Base-by-base conservation (phyloP, 768 basidiomycete genomes). In the Lyophyllum decastes region DNA sequence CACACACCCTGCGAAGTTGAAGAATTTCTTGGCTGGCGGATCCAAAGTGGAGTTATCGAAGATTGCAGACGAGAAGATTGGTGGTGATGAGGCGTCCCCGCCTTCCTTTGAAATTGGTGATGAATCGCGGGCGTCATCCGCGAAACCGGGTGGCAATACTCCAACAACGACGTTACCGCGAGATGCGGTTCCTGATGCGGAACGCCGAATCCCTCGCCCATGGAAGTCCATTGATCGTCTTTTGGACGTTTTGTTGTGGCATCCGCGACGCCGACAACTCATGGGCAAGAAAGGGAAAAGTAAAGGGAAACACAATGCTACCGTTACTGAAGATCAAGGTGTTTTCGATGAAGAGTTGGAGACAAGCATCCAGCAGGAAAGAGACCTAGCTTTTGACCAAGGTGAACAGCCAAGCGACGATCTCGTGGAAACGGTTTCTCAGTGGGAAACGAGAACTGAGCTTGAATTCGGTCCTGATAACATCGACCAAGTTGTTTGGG, bases 161-260 rank as follows among this genome's bases (percentile, higher is more conserved):
- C 60, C 62, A 44, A 41, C n/a, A n/a, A n/a, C n/a, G n/a, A n/a
- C 60, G 19, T 68, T 71, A 11, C 65, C 74, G 0, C 66, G 67
- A 48, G 74, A 72, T 35, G 67, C 92, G 30, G 69, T 85, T 25
- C 79, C 82, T 0, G 87, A 94, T 54, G 95, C 94, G 2, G 86
- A 90, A 62, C 74, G 72, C 16, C 80, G 83, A 56, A 89, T 98
- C 21, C 93, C 94, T 7, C 74, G 73, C 0, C 77, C 83, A 7
- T 98, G 96, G 96, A 89, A 87, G 71, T 93, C 89, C 0, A 78
- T 94, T n/a, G 95, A 96, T 66, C 87, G 95, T n/a, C 79, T 98
- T 25, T 78, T 99, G 33, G 93, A 97, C 63, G 76, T 95, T 22
- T 73, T 84, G 43, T 71, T 95, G 17, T 88, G 89, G 83, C 73